Evolutionary conservation across 345 rosid genomes (phyloP).

Genomic region (Euphorbia peplus): DNA sequence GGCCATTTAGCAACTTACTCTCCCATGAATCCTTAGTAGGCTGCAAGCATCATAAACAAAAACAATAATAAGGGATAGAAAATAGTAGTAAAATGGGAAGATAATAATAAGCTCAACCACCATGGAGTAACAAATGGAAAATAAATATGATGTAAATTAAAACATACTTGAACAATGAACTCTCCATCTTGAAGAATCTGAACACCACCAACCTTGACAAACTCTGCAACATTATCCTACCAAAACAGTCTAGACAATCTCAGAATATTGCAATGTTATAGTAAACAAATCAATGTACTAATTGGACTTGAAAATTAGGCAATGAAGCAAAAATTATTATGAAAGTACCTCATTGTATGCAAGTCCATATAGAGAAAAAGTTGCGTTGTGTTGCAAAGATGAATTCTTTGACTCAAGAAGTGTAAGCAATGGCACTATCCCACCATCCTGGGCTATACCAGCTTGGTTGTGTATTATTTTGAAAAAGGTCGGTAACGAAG

Average conservation of each 20-base stretch:
- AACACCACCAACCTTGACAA: conserved; percentile 52
- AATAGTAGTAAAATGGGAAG: neutral
- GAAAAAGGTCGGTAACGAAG: neutral
- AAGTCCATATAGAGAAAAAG: conserved; percentile 67
- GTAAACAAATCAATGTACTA: neutral
- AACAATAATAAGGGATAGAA: neutral
- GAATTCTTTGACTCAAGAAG: conserved; percentile 59
- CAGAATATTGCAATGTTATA: neutral
- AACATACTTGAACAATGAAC: conserved; percentile 50
- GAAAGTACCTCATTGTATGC: conserved; percentile 69
- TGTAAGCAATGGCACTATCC: conserved; percentile 48
- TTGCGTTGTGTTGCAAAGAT: conserved; percentile 72
- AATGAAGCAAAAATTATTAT: neutral
- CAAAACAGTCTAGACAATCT: neutral
- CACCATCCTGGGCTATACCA: conserved; percentile 72
- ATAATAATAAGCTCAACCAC: neutral
- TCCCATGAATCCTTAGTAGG: conserved; percentile 66
- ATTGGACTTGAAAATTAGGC: neutral
- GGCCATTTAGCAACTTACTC: conserved; percentile 36
- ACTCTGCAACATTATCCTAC: conserved; percentile 65
- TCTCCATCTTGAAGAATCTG: conserved; percentile 68
- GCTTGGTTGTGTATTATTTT: conserved; percentile 57
- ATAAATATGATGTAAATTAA: conserved; percentile 6
- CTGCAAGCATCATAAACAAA: conserved; percentile 32
- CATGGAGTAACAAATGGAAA: neutral